Evolutionary conservation across 2,329 filamentous ascomycete genomes (phyloP).

Genomic region (Pseudogymnoascus sp.): DNA sequence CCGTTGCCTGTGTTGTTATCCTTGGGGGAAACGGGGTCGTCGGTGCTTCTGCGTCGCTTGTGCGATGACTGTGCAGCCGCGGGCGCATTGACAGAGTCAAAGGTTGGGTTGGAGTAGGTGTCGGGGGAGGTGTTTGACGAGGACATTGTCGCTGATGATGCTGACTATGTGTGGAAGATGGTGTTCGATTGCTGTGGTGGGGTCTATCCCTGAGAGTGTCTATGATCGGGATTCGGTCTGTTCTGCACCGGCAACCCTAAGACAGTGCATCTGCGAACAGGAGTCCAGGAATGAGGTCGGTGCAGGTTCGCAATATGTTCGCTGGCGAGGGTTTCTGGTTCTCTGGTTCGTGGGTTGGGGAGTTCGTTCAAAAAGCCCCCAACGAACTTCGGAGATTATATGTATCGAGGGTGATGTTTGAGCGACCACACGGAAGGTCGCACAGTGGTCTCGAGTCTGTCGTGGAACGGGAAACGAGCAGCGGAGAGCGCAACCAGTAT

Average conservation of each 20-base stretch:
- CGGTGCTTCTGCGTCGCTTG: conserved; percentile 27
- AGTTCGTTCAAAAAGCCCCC: not conserved
- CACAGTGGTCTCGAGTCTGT: conserved; percentile 1
- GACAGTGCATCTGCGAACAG: not conserved
- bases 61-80: conserved; percentile 24
- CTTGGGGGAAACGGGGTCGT: conserved; percentile 29
- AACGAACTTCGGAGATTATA: not conserved
- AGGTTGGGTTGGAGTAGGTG: conserved; percentile 51
- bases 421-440: not conserved
- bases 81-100: conserved; percentile 30
- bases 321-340: not conserved
- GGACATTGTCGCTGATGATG: conserved; percentile 23
- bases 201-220: not conserved
- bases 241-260: not conserved
- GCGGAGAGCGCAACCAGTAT: not conserved
- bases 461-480: not conserved
- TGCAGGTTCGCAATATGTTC: not conserved
- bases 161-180: not conserved
- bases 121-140: conserved; percentile 31
- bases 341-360: not conserved
- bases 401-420: conserved; percentile 1
- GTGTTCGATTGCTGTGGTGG: not conserved
- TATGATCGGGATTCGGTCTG: not conserved
- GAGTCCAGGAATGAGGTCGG: not conserved
- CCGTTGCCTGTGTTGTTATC: conserved; percentile 23